Conservation (phyloP, 2,329 filamentous ascomycete species). For the Hymenoscyphus scutula region DNA sequence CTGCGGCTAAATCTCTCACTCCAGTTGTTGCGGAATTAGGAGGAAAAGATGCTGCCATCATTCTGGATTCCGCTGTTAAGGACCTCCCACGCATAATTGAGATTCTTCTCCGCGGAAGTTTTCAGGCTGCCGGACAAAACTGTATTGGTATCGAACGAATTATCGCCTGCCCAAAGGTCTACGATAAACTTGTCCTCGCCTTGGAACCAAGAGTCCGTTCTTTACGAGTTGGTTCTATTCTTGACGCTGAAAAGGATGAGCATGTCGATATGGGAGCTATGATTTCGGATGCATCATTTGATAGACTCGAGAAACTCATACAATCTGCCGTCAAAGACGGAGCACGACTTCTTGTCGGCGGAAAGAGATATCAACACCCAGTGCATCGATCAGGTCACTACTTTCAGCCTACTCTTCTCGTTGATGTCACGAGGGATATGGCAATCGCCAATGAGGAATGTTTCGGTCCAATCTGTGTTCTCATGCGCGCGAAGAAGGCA, state of each 20-base stretch:
- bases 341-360: conserved; percentile 78
- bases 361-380: conserved; percentile 69
- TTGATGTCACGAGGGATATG: conserved; percentile 86
- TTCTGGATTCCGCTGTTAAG: conserved; percentile 69
- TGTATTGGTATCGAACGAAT: conserved; percentile 96
- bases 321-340: conserved; percentile 73
- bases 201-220: conserved; percentile 72
- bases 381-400: conserved; percentile 79
- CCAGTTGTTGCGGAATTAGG: conserved; percentile 89
- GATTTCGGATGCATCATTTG: conserved; percentile 77
- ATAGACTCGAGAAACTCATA: conserved; percentile 73
- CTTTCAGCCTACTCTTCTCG: conserved; percentile 86
- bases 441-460: conserved; percentile 84
- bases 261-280: conserved; percentile 83
- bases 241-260: conserved; percentile 46
- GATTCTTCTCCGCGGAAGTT: conserved; percentile 86
- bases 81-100: conserved; percentile 73
- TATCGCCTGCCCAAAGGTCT: conserved; percentile 73
- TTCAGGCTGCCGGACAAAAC: conserved; percentile 95
- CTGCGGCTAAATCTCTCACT: conserved; percentile 80
- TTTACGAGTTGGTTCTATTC: conserved; percentile 71
- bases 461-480: conserved; percentile 85
- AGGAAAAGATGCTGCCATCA: conserved; percentile 88
- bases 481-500: conserved; percentile 70
- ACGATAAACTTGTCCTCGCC: conserved; percentile 67